Conservation (phyloP, 176 grass and related monocot genomes). For the Oryza rufipogon region DNA sequence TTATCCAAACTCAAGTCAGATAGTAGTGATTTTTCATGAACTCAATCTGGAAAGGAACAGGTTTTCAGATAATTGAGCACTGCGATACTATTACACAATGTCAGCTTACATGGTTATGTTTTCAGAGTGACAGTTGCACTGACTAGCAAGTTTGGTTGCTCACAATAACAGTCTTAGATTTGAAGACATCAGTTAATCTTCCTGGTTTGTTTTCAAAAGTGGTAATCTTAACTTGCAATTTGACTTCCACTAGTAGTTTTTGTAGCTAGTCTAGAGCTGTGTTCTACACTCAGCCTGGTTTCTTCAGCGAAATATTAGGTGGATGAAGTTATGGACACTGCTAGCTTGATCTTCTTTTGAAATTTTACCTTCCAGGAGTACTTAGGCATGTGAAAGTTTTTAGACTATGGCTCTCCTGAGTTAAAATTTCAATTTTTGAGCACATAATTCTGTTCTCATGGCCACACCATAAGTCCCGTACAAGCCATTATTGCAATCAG, state of each 20-base stretch:
- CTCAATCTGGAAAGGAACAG: not conserved
- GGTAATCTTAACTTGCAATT: not conserved
- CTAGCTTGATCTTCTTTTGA: not conserved
- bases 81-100: not conserved
- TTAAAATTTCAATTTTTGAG: not conserved
- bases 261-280: not conserved
- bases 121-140: not conserved
- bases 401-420: not conserved
- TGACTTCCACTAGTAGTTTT: not conserved
- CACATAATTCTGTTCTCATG: not conserved
- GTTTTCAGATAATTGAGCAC: not conserved
- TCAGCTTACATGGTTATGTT: not conserved
- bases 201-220: not conserved
- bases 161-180: not conserved
- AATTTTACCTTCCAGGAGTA: not conserved
- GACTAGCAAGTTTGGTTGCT: not conserved
- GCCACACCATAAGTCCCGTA: not conserved
- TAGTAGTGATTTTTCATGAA: not conserved
- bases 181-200: not conserved
- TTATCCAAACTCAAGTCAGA: not conserved
- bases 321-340: not conserved
- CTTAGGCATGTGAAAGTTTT: not conserved
- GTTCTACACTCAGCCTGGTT: not conserved
- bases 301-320: not conserved
- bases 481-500: not conserved